Conservation (phyloP, 2,329 filamentous ascomycete genomes). For the Paraphoma sp. region DNA sequence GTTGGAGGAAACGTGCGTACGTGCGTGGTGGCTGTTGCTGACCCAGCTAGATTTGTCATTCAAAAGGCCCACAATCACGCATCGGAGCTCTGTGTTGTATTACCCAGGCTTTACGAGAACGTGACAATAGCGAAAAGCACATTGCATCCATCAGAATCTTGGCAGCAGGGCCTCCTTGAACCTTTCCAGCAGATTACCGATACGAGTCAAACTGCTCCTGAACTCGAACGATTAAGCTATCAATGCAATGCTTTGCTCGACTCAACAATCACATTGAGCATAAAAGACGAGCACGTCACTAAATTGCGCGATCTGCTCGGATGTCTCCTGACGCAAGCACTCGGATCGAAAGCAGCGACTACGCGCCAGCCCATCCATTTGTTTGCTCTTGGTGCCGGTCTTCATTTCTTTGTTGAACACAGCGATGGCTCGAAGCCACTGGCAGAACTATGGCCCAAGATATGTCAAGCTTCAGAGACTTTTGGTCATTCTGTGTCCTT, state of each 20-base stretch:
- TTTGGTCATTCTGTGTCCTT: constrained; percentile 62
- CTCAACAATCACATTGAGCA: constrained; percentile 25
- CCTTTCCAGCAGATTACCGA: constrained; percentile 66
- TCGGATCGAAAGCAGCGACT: constrained; percentile 8
- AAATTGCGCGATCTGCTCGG: constrained; percentile 30
- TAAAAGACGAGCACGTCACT: constrained; percentile 26
- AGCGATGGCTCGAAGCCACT: constrained; percentile 61
- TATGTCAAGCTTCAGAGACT: constrained; percentile 70
- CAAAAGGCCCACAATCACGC: constrained; percentile 43
- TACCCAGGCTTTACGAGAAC: constrained; percentile 37
- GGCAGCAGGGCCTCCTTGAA: constrained; percentile 61
- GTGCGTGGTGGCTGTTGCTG: constrained; percentile 12
- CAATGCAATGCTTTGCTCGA: constrained; percentile 42
- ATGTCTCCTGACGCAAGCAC: constrained; percentile 23
- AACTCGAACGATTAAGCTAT: constrained; percentile 19
- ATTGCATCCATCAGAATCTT: constrained; percentile 33
- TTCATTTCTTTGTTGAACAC: constrained; percentile 72
- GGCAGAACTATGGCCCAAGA: constrained; percentile 64
- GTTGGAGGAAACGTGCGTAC: neutral
- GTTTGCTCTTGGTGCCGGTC: constrained; percentile 78
- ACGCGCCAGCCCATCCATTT: constrained; percentile 33
- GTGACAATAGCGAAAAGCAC: constrained; percentile 22
- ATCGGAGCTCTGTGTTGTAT: constrained; percentile 35
- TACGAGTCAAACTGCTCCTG: constrained; percentile 4
- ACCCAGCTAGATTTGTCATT: constrained; percentile 69